Percentiles rank a stretch among this genome's conserved stretches.
phyloP scores from a whole-genome alignment of 1,139 yeast species.

The Scheffersomyces titani region DNA sequence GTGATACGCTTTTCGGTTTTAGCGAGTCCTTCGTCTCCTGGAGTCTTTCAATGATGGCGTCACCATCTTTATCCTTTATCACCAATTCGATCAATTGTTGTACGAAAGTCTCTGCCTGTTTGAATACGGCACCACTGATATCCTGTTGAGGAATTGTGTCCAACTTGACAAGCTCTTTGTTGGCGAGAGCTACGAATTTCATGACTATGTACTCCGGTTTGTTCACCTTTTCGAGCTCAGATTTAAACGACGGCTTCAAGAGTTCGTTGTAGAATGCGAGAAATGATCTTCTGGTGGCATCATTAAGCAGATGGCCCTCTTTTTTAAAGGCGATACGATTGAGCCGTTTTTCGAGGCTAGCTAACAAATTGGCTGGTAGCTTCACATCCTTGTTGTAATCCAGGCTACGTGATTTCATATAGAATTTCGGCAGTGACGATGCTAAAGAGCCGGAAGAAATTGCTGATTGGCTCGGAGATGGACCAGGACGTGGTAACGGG shows the following conservation, averaged over 20 bases:
- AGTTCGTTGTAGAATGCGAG: conserved; percentile 65
- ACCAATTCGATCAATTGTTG: conserved; percentile 52
- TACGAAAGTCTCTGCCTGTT: conserved; percentile 61
- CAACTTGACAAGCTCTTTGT: conserved; percentile 60
- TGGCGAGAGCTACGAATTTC: conserved; percentile 64
- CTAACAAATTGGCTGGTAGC: conserved; percentile 51
- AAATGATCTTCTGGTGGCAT: conserved; percentile 44
- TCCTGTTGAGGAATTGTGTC: conserved; percentile 41
- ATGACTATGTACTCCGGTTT: conserved; percentile 66
- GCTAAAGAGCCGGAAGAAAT: conserved; percentile 5
- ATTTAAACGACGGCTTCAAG: conserved; percentile 49
- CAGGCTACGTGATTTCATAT: conserved; percentile 11
- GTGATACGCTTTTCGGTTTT: conserved; percentile 22
- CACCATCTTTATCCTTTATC: conserved; percentile 42
- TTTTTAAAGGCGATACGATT: conserved; percentile 56
- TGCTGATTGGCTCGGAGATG: background rate
- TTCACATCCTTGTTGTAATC: conserved; percentile 18
- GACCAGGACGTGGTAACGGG: conserved; percentile 23
- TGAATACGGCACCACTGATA: conserved; percentile 48
- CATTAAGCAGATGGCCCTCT: conserved; percentile 38
- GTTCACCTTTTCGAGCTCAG: conserved; percentile 39
- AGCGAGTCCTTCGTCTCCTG: conserved; percentile 43
- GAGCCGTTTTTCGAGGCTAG: conserved; percentile 50
- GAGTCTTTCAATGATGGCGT: conserved; percentile 41
- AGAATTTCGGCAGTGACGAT: conserved; percentile 14